Evolutionary conservation across 768 basidiomycete genomes (phyloP), one percentile per base, ranked within the genome.

Genomic region (Tephrocybe sp.): DNA sequence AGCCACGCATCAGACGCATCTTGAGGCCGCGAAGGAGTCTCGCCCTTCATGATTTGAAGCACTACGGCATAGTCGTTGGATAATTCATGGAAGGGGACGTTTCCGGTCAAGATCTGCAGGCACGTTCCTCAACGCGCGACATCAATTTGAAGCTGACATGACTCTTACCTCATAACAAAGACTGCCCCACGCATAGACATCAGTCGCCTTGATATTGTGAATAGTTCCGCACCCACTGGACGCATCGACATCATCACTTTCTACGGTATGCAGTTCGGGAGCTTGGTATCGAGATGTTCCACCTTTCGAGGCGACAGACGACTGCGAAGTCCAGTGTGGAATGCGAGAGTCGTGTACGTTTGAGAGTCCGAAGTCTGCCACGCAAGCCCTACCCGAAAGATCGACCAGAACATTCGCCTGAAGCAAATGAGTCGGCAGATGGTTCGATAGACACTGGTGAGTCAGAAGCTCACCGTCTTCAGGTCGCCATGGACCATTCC

Each of bases 401-500:
- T 44, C 21, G 2, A 44, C 43, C 4, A 44, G 43, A 19, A 44
- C 27, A 15, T 44, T 44, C 21, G 43, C 43, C 43, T 44, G 30
- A 44, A 21, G 21, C n/a, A 16, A 44, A 16, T 4, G 16, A 18
- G 12, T 8, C 8, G 9, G 29, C n/a, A 29, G 27, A 29, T 34
- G 33, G 4, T 34, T 7, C 33, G 9, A 29, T 6, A n/a, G 8
- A 15, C 19, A 16, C 12, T 11, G 4, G 13, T 16, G 15, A 31
- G 16, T 6, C 12, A 16, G 19, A 16, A 27, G 9, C 23, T 33
- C 27, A 44, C 42, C 18, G 22, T 25, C 19, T 43, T 43, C 22
- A 43, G 24, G 24, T 43, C 42, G 15, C 42, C 42, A 43, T 43
- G 42, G n/a, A 43, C 42, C n/a, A 43, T 43, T 3, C 27, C 42